Base-by-base conservation (phyloP, 805 yeast species). In the Yarrowia bubula region DNA sequence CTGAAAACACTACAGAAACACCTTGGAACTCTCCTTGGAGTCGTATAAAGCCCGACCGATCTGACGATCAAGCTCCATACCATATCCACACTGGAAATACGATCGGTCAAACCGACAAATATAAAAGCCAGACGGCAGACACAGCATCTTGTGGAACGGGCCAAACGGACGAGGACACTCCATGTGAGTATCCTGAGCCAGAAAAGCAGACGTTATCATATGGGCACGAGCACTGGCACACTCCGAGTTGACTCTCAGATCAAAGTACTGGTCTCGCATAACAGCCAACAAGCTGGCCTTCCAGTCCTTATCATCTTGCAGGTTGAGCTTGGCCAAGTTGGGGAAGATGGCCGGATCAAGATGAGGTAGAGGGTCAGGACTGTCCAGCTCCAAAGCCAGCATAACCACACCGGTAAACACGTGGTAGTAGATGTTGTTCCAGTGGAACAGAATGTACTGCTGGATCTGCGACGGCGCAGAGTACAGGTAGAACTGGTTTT, bases 341-440 rank as follows among this genome's bases (percentile, higher is more conserved):
- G 64, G 64, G 50, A 44, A 58, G 4, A 18, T 7, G 2, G 9
- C 33, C 6, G 64, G 51, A 11, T 37, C 43, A 10, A 55, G 48
- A 3, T 15, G 32, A 32, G 46, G 48, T 13, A 55, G 47, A 13
- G 62, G 62, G 5, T 55, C 62, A 2, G 13, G n/a, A 7, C 13
- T 3, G 8, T 55, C 48, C 17, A 55, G 39, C 7, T 42, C 48
- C 6, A 55, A 39, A n/a, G 62, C 62, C 48, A 55, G 28, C 8
- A 42, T 37, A 4, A 55, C 39, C 38, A 55, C 62, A 1, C 14
- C 62, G 0, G 62, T 55, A 17, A 55, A 55, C 9, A 55, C 48
- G 8, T 55, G 62, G 48, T 55, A 55, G 39, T 55, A 55, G 28
- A 55, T 55, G 48, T 55, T 39, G 62, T 55, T 55, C 62, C 62